Evolutionary conservation across 2,329 filamentous ascomycete species (phyloP).

Genomic region (Diplodia seriata): DNA sequence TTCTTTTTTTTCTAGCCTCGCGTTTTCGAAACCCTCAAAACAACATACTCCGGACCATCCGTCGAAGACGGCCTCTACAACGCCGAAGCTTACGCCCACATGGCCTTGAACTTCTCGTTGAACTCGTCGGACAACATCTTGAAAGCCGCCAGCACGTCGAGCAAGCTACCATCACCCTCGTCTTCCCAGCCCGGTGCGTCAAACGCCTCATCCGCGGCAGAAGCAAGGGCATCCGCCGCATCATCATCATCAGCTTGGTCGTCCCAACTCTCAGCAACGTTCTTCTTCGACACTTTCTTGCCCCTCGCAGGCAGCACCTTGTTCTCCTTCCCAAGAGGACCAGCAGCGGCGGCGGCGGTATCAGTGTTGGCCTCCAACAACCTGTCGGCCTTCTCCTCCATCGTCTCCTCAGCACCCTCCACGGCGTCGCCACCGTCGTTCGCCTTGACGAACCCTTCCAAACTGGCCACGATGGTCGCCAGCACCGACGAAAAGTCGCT

Average conservation of each 20-base stretch:
- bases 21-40: no score
- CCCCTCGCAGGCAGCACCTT: conserved; percentile 37
- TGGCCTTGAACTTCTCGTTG: conserved; percentile 67
- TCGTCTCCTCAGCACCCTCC: conserved; percentile 56
- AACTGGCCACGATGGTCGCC: conserved; percentile 73
- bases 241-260: conserved; percentile 46
- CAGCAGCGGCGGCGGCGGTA: conserved; percentile 51
- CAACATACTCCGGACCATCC: background rate
- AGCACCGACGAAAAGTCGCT: conserved; percentile 71
- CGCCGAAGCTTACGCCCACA: conserved; percentile 60
- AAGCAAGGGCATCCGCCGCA: conserved; percentile 38
- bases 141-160: conserved; percentile 67
- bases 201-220: background rate
- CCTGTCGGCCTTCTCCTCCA: conserved; percentile 42
- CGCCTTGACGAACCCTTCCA: conserved; percentile 63
- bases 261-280: conserved; percentile 45
- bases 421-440: conserved; percentile 58
- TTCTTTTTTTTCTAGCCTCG: no score
- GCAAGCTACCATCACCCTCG: conserved; percentile 55
- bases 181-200: conserved; percentile 50
- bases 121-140: conserved; percentile 65
- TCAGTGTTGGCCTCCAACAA: conserved; percentile 53
- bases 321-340: conserved; percentile 41
- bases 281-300: conserved; percentile 46
- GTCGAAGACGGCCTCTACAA: background rate